Conservation (phyloP, 768 basidiomycete species). For the Tubosaeta sp. region DNA sequence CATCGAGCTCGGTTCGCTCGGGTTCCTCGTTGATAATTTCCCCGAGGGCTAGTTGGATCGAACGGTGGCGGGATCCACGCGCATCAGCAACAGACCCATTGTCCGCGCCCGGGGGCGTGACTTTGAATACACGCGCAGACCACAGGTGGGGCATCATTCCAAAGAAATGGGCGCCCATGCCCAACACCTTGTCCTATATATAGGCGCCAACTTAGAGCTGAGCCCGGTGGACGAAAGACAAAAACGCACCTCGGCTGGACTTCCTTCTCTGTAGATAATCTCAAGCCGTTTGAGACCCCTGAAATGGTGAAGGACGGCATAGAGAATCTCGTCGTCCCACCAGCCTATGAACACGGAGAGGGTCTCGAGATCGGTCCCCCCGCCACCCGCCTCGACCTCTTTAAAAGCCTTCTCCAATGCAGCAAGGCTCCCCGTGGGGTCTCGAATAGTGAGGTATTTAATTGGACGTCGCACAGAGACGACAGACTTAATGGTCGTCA, state of each 20-base stretch:
- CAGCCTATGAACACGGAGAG: slow-evolving; percentile 34
- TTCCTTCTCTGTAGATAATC: slow-evolving; percentile 35
- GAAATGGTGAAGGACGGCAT: slow-evolving; percentile 39
- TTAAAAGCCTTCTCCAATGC: slow-evolving; percentile 25
- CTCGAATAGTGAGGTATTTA: slow-evolving; percentile 23
- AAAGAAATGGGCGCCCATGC: slow-evolving; percentile 43
- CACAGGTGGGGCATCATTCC: slow-evolving; percentile 33
- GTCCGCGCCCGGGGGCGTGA: slow-evolving; percentile 14
- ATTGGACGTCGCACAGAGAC: slow-evolving; percentile 16
- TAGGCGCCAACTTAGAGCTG: background rate
- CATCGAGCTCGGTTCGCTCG: slow-evolving; percentile 18
- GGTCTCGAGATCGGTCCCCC: slow-evolving; percentile 23
- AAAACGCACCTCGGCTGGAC: slow-evolving; percentile 39
- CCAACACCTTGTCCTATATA: slow-evolving; percentile 35
- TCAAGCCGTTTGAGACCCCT: slow-evolving; percentile 34
- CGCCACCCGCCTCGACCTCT: slow-evolving; percentile 19
- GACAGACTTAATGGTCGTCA: slow-evolving; percentile 26
- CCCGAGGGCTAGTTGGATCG: slow-evolving; percentile 6
- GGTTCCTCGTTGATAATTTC: slow-evolving; percentile 10
- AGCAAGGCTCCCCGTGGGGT: slow-evolving; percentile 17
- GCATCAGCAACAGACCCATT: slow-evolving; percentile 6
- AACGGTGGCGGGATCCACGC: slow-evolving; percentile 11
- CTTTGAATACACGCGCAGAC: slow-evolving; percentile 37
- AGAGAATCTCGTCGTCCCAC: slow-evolving; percentile 47
- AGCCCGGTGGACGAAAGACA: too few species aligned